Percentiles rank a stretch among this genome's conserved stretches.
These are phyloP conservation scores for Agrocybe chaxingu DNA, from an alignment of 768 basidiomycete genomes.

Conservation along the genomic window DNA sequence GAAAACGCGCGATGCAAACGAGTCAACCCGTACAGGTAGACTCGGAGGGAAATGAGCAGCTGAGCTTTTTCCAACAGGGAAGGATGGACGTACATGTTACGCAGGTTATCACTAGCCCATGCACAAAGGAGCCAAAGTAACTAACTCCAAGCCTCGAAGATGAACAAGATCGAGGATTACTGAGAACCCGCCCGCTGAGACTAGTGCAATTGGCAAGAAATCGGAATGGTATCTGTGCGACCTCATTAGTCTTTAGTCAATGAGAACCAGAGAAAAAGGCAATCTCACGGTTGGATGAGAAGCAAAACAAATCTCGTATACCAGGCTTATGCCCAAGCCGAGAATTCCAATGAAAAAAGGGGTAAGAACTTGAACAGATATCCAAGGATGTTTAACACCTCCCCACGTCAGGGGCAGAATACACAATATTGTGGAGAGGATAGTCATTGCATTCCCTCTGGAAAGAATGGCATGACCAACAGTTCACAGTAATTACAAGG, in stretches of 20 bases:
- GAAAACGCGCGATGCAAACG: too few relatives aligned
- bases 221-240: constrained; percentile 13
- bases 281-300: constrained; percentile 15
- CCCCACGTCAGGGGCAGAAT: constrained; percentile 48
- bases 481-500: constrained; percentile 1
- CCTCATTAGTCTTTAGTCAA: neutral
- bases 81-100: constrained; percentile 4
- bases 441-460: constrained; percentile 41
- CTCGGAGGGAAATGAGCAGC: too few relatives aligned
- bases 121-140: constrained; percentile 30
- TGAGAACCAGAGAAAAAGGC: neutral
- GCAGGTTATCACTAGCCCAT: constrained; percentile 10
- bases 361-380: constrained; percentile 33
- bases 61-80: too few relatives aligned
- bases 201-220: constrained; percentile 32
- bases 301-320: constrained; percentile 34
- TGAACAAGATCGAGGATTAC: neutral
- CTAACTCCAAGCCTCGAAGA: constrained; percentile 14
- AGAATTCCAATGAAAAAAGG: constrained; percentile 42
- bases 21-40: too few relatives aligned
- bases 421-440: constrained; percentile 26
- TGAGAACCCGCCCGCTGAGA: constrained; percentile 28
- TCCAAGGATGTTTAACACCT: constrained; percentile 42
- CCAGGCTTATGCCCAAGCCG: constrained; percentile 34
- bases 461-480: neutral